A percentile compares a stretch with the other conserved stretches of the same genome.
Conservation (phyloP, 1,284 basidiomycete species). For the Amanita bisporigera region DNA sequence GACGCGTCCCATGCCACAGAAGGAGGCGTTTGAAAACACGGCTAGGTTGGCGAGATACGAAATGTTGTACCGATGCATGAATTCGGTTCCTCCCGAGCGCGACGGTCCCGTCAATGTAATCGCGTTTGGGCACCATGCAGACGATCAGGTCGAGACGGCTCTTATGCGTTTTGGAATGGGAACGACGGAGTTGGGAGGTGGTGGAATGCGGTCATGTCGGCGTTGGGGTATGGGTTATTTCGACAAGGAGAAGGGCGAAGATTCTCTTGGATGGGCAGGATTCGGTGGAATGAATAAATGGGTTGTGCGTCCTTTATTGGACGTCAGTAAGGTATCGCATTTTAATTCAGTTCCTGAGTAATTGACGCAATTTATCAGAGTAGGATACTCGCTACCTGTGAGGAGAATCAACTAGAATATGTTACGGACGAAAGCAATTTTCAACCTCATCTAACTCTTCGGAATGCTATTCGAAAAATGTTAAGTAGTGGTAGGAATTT, state of each 20-base stretch:
- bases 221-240: conserved; percentile 79
- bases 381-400: conserved; percentile 75
- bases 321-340: conserved; percentile 63
- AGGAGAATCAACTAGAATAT: conserved; percentile 62
- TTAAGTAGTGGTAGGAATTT: conserved; percentile 6
- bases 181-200: conserved; percentile 58
- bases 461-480: conserved; percentile 68
- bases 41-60: conserved; percentile 66
- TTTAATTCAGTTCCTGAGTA: neutral
- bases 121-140: conserved; percentile 74
- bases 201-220: conserved; percentile 66
- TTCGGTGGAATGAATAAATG: conserved; percentile 64
- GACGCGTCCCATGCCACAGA: conserved; percentile 38
- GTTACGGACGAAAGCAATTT: conserved; percentile 72
- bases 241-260: conserved; percentile 31
- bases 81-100: conserved; percentile 20
- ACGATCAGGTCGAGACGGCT: conserved; percentile 81
- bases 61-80: conserved; percentile 58
- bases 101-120: conserved; percentile 45
- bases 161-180: conserved; percentile 69
- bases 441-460: conserved; percentile 67
- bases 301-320: conserved; percentile 71
- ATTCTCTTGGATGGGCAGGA: conserved; percentile 50
- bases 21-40: conserved; percentile 54
- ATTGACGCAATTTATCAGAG: conserved; percentile 50